Base-by-base conservation (phyloP, 2,329 filamentous ascomycete genomes). In the Macroventuria anomochaeta region DNA sequence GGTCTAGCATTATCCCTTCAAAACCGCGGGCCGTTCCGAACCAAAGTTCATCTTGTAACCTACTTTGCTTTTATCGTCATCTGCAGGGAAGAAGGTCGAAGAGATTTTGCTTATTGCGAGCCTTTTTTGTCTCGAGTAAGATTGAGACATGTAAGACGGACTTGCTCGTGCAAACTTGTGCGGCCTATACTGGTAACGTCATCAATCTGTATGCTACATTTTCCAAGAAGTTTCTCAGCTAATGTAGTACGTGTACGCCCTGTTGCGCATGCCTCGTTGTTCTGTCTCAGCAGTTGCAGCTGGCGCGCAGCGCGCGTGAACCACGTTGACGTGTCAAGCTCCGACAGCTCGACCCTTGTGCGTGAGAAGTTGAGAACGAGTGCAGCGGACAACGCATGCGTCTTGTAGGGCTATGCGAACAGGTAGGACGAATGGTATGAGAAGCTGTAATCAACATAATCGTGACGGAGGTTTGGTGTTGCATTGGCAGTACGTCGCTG, bases 241-340 rank as follows among this genome's bases (percentile, higher is more conserved):
- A 17, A 23, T 18, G 23, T 17, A 15, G 18, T 20, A 29, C 28
- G 20, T 13, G 18, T 33, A 3, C 20, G n/a, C 43, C 1, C 3
- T 23, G 31, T 37, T 17, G 21, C 20, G 46, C 20, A 33, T 21
- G 36, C 11, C 36, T 37, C 21, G 44, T 20, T 47, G 36, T 46
- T 11, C 17, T 43, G 50, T 53, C 50, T 47, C 44, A 54, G 38
- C 28, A 15, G n/a, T 33, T 38, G 39, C 46, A 28, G 44, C 33
- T 50, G 46, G 51, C 48, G 46, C 46, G 40, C 39, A 41, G 52
- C 48, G 49, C 58, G 68, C 68, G 69, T 71, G 69, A 72, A 71
- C 68, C 56, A 58, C 44, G 63, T 64, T 70, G 68, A 72, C 69
- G 69, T 72, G 69, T 69, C 69, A 70, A 55, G 32, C 13, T 25